These are phyloP conservation scores for Chaetoscypha palmicola DNA, from an alignment of 2,329 filamentous ascomycete genomes.

Conservation along the genomic window DNA sequence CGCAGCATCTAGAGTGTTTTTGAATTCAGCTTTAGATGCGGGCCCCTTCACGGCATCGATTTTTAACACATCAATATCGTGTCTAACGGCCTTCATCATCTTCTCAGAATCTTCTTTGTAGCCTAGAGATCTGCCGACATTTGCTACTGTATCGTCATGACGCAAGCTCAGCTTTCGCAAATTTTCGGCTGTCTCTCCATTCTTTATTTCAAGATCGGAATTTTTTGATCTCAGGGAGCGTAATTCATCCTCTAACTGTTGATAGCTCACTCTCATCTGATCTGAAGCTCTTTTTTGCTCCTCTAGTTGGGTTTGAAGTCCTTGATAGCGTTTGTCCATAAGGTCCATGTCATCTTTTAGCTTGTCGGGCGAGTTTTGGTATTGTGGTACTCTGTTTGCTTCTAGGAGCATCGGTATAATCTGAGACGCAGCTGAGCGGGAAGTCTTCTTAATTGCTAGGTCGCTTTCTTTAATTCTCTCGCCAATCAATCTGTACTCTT, in stretches of 20 bases:
- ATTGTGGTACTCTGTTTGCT: too few species aligned
- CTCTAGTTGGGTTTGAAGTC: constrained; percentile 8
- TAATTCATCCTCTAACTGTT: constrained; percentile 6
- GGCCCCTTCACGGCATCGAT: too few species aligned
- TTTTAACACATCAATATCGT: not conserved
- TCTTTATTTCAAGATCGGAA: constrained; percentile 5
- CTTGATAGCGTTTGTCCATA: not conserved
- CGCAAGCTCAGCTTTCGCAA: not conserved
- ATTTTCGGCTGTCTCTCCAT: not conserved
- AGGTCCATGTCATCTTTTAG: not conserved
- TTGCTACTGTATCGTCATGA: not conserved
- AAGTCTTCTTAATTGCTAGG: not conserved
- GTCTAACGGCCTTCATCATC: not conserved
- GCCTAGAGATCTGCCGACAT: not conserved
- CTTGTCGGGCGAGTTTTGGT: too few species aligned
- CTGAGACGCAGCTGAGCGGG: constrained; percentile 3
- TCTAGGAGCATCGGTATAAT: too few species aligned
- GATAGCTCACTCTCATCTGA: not conserved
- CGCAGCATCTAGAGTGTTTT: too few species aligned
- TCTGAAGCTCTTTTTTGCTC: constrained; percentile 12
- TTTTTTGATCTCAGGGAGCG: not conserved
- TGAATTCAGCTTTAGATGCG: too few species aligned
- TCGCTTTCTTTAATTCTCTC: constrained; percentile 6
- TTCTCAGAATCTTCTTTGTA: not conserved
- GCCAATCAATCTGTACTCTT: constrained; percentile 3